Percentiles rank a stretch among this genome's conserved stretches.
phyloP scores from a whole-genome alignment of 2,329 filamentous ascomycete species.

The Neoarthrinium moseri region DNA sequence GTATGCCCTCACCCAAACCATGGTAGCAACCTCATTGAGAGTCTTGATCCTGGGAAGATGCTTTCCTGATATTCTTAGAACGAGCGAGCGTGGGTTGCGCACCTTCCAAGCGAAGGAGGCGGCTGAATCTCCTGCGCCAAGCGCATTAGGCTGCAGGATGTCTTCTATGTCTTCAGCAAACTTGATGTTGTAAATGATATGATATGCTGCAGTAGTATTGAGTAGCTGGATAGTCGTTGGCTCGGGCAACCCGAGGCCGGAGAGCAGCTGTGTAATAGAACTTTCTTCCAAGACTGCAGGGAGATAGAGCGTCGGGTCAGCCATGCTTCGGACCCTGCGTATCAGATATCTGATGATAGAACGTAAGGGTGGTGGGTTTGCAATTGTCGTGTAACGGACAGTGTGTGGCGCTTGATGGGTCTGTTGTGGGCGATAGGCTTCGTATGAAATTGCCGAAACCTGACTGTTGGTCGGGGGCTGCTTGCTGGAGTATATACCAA shows the following conservation, averaged over 20 bases:
- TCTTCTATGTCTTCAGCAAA: neutral
- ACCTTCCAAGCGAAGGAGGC: neutral
- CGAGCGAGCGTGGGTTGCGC: neutral
- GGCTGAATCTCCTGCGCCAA: neutral
- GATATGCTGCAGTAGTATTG: conserved; percentile 5
- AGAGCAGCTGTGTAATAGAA: neutral
- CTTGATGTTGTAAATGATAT: conserved; percentile 5
- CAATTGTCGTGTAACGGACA: too few relatives aligned
- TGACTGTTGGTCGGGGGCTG: too few relatives aligned
- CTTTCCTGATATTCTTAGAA: conserved; percentile 8
- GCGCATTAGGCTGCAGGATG: neutral
- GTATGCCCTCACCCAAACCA: conserved; percentile 6
- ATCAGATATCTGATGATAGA: too few relatives aligned
- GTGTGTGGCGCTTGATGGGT: too few relatives aligned
- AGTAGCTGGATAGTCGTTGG: conserved; percentile 1
- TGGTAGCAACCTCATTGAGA: conserved; percentile 9
- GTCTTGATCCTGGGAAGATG: conserved; percentile 8
- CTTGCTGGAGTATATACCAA: too few relatives aligned
- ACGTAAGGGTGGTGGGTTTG: too few relatives aligned
- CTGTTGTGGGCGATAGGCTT: too few relatives aligned
- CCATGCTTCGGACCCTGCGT: too few relatives aligned
- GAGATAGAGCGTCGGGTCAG: conserved; percentile 6
- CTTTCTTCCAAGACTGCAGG: conserved; percentile 6
- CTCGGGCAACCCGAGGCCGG: neutral
- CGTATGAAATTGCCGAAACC: too few relatives aligned